These are phyloP conservation scores for Schizosaccharomyces japonicus DNA, from an alignment of 805 yeast genomes.

Conservation along the genomic window DNA sequence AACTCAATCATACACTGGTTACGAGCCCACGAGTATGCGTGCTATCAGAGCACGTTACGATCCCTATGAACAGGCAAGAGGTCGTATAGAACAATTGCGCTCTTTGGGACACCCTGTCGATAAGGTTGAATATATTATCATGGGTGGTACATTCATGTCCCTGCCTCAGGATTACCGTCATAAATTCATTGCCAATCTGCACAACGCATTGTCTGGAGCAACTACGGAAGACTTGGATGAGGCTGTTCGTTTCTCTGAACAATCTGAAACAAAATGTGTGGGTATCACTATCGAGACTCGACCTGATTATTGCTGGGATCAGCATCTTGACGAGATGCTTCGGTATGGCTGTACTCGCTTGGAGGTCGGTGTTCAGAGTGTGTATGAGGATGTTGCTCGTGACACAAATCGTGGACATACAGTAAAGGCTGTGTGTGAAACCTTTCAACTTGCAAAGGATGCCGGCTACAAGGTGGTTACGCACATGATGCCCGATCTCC, in stretches of 20 bases:
- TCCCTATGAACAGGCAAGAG: constrained; percentile 95
- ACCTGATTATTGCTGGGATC: constrained; percentile 93
- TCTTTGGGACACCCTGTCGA: constrained; percentile 91
- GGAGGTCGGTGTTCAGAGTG: constrained; percentile 91
- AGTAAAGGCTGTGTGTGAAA: constrained; percentile 83
- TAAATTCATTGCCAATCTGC: constrained; percentile 64
- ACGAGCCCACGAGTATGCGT: constrained; percentile 96
- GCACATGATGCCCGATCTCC: constrained; percentile 99
- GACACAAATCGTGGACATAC: constrained; percentile 97
- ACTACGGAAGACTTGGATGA: constrained; percentile 34
- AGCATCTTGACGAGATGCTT: constrained; percentile 86
- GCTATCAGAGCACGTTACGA: constrained; percentile 97
- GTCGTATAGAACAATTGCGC: constrained; percentile 83
- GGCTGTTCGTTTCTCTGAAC: constrained; percentile 75
- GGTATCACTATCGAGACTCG: constrained; percentile 96
- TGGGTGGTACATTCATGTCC: constrained; percentile 99
- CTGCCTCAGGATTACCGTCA: constrained; percentile 77
- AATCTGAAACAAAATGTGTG: constrained; percentile 85
- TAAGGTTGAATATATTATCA: constrained; percentile 87
- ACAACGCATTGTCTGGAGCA: constrained; percentile 74
- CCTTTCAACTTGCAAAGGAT: constrained; percentile 88
- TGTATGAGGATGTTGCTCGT: constrained; percentile 93
- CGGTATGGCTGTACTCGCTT: constrained; percentile 88
- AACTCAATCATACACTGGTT: constrained; percentile 93
- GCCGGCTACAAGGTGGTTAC: constrained; percentile 94